phyloP scores from a whole-genome alignment of 192 early-diverging fungal species.

The Diversispora epigaea region DNA sequence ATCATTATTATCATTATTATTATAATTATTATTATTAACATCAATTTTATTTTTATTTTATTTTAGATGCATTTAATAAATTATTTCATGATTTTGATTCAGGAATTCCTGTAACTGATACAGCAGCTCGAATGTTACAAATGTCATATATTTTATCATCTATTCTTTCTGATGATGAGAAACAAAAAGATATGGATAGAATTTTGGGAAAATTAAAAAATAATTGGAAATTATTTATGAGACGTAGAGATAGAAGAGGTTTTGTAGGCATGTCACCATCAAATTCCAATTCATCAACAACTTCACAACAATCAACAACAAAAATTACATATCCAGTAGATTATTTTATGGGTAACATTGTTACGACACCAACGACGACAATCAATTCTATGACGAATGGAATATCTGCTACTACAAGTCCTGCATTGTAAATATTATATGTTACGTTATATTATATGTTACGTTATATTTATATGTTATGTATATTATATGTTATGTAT shows the following conservation, averaged over 20 bases:
- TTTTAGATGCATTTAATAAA: constrained; percentile 60
- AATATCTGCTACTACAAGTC: not conserved
- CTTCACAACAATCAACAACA: not conserved
- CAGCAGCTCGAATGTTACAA: constrained; percentile 67
- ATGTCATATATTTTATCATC: constrained; percentile 68
- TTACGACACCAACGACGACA: too few species aligned
- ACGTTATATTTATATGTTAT: not conserved
- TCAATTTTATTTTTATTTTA: not conserved
- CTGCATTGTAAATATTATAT: not conserved
- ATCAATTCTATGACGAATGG: not conserved
- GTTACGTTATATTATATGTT: not conserved
- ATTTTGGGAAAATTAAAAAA: constrained; percentile 52
- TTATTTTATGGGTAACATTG: not conserved
- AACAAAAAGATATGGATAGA: constrained; percentile 52
- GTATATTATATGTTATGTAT: too few species aligned
- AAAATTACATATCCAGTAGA: not conserved
- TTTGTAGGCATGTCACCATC: constrained; percentile 49
- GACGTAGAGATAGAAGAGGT: constrained; percentile 52
- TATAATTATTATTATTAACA: not conserved
- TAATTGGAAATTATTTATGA: constrained; percentile 59
- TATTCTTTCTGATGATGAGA: constrained; percentile 47
- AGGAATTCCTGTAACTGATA: constrained; percentile 60
- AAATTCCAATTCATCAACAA: not conserved
- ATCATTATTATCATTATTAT: not conserved
- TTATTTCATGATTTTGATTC: constrained; percentile 66